These are phyloP conservation scores for Yamadazyma trypodendri DNA, from an alignment of 1,139 yeast species.

Conservation along the genomic window DNA sequence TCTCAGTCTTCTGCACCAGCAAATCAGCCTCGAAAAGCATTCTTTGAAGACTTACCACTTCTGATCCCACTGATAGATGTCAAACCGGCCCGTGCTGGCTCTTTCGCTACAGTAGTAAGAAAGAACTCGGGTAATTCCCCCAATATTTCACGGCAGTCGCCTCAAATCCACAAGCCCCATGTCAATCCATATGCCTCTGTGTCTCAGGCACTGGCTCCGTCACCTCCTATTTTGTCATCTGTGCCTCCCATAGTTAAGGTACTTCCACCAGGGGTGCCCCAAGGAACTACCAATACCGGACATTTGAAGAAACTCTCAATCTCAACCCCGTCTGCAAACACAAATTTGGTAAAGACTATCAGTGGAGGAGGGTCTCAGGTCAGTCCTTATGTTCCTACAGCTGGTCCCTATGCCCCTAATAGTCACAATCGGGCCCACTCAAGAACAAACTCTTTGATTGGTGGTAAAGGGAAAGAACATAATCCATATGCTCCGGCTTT, in stretches of 20 bases:
- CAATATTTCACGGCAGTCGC: neutral
- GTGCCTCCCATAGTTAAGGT: conserved; percentile 7
- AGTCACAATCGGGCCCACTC: conserved; percentile 38
- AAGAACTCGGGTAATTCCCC: conserved; percentile 1
- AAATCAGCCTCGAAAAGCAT: conserved; percentile 33
- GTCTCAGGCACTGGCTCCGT: conserved; percentile 3
- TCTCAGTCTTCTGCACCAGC: conserved; percentile 3
- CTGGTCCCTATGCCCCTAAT: conserved; percentile 49
- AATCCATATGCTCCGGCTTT: conserved; percentile 48
- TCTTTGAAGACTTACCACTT: conserved; percentile 57
- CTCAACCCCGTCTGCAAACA: conserved; percentile 16
- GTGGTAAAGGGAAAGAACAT: conserved; percentile 41
- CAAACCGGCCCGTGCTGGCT: conserved; percentile 30
- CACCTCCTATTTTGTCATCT: neutral
- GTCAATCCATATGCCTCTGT: neutral
- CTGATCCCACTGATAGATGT: conserved; percentile 21
- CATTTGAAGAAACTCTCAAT: conserved; percentile 8
- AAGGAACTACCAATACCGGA: conserved; percentile 1
- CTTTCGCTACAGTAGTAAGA: conserved; percentile 10
- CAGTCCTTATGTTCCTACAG: conserved; percentile 47
- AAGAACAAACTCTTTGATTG: conserved; percentile 43
- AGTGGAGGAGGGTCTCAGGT: conserved; percentile 23
- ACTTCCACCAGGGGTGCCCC: conserved; percentile 4
- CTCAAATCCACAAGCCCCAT: conserved; percentile 1
- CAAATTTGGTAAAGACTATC: conserved; percentile 20